Evolutionary conservation across 495 filamentous ascomycete genomes (phyloP), one percentile per base, ranked within the genome.

Genomic region (Annulohypoxylon moriforme): DNA sequence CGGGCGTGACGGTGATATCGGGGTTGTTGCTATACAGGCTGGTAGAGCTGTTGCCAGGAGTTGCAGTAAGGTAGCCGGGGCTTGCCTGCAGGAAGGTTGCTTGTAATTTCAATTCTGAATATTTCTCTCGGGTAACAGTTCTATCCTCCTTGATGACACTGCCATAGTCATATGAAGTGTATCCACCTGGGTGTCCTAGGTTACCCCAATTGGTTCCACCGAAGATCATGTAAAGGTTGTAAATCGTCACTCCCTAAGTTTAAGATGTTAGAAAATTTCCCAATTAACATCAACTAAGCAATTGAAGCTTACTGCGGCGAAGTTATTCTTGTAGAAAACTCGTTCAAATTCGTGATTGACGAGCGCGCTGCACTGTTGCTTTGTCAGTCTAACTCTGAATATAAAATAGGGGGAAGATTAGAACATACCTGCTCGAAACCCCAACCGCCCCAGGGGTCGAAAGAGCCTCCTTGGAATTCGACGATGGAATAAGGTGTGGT

Each of bases 171-270:
- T 94, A 93, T 2, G 86, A 90, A 1, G 92, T 92, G 73, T 93
- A 94, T 13, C 89, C 90, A 14, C 87, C 89, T 2, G 90, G 85
- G 69, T 91, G 85, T 0, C 92, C 92, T 29, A 94, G 77, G 71
- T 94, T 94, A 11, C 92, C 93, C 93, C 92, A 95, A 77, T 95
- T 96, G 1, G 91, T 92, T n/a, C 90, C 91, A 34, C 92, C 91
- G 47, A 83, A 91, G 1, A 81, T 88, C 88, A 89, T 64, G 10
- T 64, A 75, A 16, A 81, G 62, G 55, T 81, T 82, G 34, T 77
- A 76, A 49, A 82, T 78, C 25, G 62, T 76, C 7, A 79, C 75
- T 40, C 72, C 75, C 70, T 73, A 9, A 2, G 38, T 65, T 42
- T 36, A 33, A 38, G 25, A 22, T 46, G 34, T 75, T 73, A 75